phyloP scores from a whole-genome alignment of 1,139 yeast genomes.

The Geotrichum reessii region DNA sequence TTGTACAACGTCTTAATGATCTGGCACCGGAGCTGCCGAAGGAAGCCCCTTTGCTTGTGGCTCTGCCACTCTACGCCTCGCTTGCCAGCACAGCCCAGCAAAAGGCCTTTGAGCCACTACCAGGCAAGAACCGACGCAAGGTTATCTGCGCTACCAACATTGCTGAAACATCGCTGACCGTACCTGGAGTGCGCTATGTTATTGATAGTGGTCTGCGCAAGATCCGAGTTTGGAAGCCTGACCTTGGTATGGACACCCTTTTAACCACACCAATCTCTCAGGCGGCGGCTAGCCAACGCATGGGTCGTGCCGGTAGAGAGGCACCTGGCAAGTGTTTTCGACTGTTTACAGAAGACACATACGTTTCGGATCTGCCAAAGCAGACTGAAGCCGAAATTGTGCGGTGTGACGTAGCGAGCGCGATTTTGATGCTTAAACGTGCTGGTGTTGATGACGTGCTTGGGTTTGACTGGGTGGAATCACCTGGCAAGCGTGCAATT shows the following conservation, averaged over 20 bases:
- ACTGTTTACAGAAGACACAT: constrained; percentile 70
- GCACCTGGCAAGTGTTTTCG: constrained; percentile 84
- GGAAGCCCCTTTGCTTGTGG: constrained; percentile 68
- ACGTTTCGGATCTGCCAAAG: constrained; percentile 48
- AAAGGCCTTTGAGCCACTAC: constrained; percentile 61
- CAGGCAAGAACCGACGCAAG: constrained; percentile 56
- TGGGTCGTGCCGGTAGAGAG: constrained; percentile 99
- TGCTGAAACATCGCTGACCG: constrained; percentile 96
- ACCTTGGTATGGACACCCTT: constrained; percentile 81
- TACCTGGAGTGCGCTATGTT: constrained; percentile 91
- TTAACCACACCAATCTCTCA: constrained; percentile 88
- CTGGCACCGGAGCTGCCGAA: constrained; percentile 62
- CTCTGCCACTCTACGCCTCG: constrained; percentile 89
- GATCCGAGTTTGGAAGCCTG: constrained; percentile 92
- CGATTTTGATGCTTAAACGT: constrained; percentile 74
- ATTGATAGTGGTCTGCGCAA: constrained; percentile 89
- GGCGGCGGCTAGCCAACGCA: constrained; percentile 91
- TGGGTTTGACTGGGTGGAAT: constrained; percentile 88
- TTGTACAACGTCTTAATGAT: constrained; percentile 56
- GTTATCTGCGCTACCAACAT: constrained; percentile 88
- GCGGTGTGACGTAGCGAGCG: constrained; percentile 78
- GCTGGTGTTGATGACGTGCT: constrained; percentile 78
- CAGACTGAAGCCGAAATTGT: constrained; percentile 92
- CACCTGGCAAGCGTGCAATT: constrained; percentile 77
- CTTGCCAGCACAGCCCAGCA: constrained; percentile 80